Evolutionary conservation across 768 basidiomycete genomes (phyloP).

Genomic region (Boletus reticulatus): DNA sequence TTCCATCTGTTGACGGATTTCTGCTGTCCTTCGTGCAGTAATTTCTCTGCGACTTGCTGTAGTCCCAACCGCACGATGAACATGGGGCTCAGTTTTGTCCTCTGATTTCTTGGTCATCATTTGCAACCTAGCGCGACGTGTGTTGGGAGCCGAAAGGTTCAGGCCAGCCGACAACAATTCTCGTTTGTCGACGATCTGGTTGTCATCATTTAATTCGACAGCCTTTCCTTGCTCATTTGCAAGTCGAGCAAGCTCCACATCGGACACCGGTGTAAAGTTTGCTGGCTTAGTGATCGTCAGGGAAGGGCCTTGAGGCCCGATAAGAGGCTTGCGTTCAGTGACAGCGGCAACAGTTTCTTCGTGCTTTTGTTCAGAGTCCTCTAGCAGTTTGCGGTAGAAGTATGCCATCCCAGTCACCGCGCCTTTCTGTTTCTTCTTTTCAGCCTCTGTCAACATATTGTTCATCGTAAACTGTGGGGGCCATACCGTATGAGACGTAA

Average conservation of each 20-base stretch:
- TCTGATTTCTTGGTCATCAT: slow-evolving; percentile 24
- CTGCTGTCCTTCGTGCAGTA: slow-evolving; percentile 74
- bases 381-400: slow-evolving; percentile 76
- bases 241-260: slow-evolving; percentile 67
- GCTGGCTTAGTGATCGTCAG: slow-evolving; percentile 77
- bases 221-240: slow-evolving; percentile 76
- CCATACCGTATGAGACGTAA: neutral
- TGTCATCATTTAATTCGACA: slow-evolving; percentile 95
- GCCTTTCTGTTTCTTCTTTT: slow-evolving; percentile 59
- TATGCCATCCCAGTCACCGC: slow-evolving; percentile 77
- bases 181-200: slow-evolving; percentile 95
- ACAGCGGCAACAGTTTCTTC: slow-evolving; percentile 85
- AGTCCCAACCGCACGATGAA: slow-evolving; percentile 78
- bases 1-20: slow-evolving; percentile 77
- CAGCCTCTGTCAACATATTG: slow-evolving; percentile 38
- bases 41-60: slow-evolving; percentile 82
- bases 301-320: slow-evolving; percentile 60
- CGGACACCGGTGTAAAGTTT: slow-evolving; percentile 60
- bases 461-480: neutral
- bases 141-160: slow-evolving; percentile 84
- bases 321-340: slow-evolving; percentile 44
- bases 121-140: slow-evolving; percentile 60
- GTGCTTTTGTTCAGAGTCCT: slow-evolving; percentile 78
- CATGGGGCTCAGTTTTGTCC: slow-evolving; percentile 35
- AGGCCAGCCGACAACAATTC: slow-evolving; percentile 89